Percentiles rank a stretch among this genome's conserved stretches.
phyloP scores from a whole-genome alignment of 176 grass and related monocot species.

The Neostapfia colusana region DNA sequence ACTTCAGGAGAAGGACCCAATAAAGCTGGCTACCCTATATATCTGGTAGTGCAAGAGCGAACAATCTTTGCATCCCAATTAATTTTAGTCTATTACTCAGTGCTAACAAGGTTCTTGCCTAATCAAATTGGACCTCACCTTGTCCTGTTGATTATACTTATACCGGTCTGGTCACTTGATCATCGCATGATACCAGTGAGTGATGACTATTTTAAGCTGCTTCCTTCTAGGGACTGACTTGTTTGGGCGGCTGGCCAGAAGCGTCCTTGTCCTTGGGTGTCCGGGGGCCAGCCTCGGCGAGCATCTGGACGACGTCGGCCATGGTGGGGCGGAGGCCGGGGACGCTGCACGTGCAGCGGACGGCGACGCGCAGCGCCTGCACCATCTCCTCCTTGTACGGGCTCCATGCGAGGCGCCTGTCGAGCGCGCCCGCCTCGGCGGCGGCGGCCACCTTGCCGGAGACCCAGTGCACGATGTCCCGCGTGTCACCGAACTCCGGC shows the following conservation, averaged over 20 bases:
- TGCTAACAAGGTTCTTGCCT: neutral
- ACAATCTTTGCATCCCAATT: no score
- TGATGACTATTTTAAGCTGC: neutral
- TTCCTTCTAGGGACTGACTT: neutral
- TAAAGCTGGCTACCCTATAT: neutral
- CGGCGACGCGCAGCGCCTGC: slow-evolving; percentile 65
- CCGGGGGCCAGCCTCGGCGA: slow-evolving; percentile 57
- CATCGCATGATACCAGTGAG: neutral
- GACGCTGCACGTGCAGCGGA: slow-evolving; percentile 80
- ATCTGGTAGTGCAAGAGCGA: slow-evolving; percentile 35
- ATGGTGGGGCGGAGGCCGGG: slow-evolving; percentile 67
- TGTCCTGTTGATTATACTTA: neutral
- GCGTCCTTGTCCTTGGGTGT: slow-evolving; percentile 33
- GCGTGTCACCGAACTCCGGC: slow-evolving; percentile 80
- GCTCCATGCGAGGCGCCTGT: slow-evolving; percentile 67
- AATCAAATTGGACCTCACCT: slow-evolving; percentile 2
- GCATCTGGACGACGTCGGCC: slow-evolving; percentile 93
- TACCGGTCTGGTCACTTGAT: neutral
- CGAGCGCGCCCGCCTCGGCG: slow-evolving; percentile 52
- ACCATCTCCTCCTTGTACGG: slow-evolving; percentile 83
- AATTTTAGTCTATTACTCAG: neutral
- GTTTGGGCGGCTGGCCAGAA: slow-evolving; percentile 27
- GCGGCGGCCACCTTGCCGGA: slow-evolving; percentile 65
- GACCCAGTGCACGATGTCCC: slow-evolving; percentile 85
- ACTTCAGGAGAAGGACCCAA: slow-evolving; percentile 37